Percentiles rank a stretch among this genome's conserved stretches.
These are phyloP conservation scores for Coffea canephora DNA, from an alignment of 257 asterid species.

Conservation along the genomic window DNA sequence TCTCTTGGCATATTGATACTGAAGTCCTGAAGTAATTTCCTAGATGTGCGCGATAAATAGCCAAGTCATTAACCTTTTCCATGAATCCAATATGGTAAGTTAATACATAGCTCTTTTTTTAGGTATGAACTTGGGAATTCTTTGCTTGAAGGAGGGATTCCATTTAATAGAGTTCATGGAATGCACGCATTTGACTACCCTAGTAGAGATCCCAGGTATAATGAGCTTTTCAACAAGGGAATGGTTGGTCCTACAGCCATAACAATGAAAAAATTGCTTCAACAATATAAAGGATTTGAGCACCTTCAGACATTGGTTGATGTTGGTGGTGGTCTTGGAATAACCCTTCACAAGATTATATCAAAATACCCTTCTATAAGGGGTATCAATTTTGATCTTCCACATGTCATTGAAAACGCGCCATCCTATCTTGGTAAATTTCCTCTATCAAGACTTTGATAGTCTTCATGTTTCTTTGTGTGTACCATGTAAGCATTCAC, in stretches of 20 bases:
- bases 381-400: conserved; percentile 15
- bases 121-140: conserved; percentile 20
- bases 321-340: conserved; percentile 18
- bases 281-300: conserved; percentile 9
- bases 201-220: conserved; percentile 13
- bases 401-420: conserved; percentile 6
- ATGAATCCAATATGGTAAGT: background rate
- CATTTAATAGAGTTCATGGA: conserved; percentile 22
- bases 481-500: background rate
- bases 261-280: conserved; percentile 11
- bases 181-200: conserved; percentile 25
- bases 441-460: background rate
- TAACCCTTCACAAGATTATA: conserved; percentile 13
- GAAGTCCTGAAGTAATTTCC: too few species aligned
- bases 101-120: background rate
- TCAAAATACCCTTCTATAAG: conserved; percentile 12
- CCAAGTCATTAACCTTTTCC: background rate
- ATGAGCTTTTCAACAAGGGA: conserved; percentile 23
- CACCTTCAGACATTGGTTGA: conserved; percentile 12
- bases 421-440: conserved; percentile 13
- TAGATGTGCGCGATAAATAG: background rate
- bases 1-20: too few species aligned
- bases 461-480: background rate
- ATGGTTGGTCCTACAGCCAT: conserved; percentile 5
- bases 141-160: conserved; percentile 20